A percentile compares a stretch with the other conserved stretches of the same genome.
phyloP scores from a whole-genome alignment of 1,284 basidiomycete species.

The Moesziomyces sp. region DNA sequence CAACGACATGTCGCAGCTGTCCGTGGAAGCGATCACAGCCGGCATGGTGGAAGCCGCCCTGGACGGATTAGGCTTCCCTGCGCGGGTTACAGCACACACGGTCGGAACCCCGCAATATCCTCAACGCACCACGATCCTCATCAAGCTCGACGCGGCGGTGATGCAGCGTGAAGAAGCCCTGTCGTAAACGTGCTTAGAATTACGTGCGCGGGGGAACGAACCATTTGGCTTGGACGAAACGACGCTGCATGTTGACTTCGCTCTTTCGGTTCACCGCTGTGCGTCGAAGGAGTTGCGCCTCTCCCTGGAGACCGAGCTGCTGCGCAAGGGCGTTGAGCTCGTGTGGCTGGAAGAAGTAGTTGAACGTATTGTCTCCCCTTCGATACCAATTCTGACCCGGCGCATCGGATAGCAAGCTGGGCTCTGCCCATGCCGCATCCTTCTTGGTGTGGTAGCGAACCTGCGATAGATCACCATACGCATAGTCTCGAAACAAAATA shows the following conservation, averaged over 20 bases:
- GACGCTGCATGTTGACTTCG: slow-evolving; percentile 45
- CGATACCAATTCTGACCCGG: slow-evolving; percentile 58
- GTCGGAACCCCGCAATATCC: slow-evolving; percentile 85
- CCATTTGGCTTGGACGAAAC: slow-evolving; percentile 63
- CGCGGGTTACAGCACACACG: slow-evolving; percentile 93
- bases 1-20: slow-evolving; percentile 90
- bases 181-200: background rate
- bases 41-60: slow-evolving; percentile 97
- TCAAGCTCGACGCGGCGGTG: slow-evolving; percentile 62
- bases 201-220: slow-evolving; percentile 8
- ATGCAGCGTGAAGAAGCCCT: slow-evolving; percentile 64
- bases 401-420: slow-evolving; percentile 56
- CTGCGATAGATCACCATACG: slow-evolving; percentile 66
- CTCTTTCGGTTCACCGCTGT: slow-evolving; percentile 33
- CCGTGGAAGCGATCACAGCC: slow-evolving; percentile 94
- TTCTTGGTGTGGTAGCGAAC: slow-evolving; percentile 66
- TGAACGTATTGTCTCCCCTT: slow-evolving; percentile 68
- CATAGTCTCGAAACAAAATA: slow-evolving; percentile 68
- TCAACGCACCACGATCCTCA: slow-evolving; percentile 69
- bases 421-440: slow-evolving; percentile 62
- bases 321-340: slow-evolving; percentile 51
- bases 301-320: slow-evolving; percentile 47
- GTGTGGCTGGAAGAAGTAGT: slow-evolving; percentile 65
- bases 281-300: slow-evolving; percentile 29
- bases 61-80: slow-evolving; percentile 93